Percentiles rank a stretch among this genome's conserved stretches.
Evolutionary conservation across 345 rosid species (phyloP).

Genomic region (Turnera subulata): DNA sequence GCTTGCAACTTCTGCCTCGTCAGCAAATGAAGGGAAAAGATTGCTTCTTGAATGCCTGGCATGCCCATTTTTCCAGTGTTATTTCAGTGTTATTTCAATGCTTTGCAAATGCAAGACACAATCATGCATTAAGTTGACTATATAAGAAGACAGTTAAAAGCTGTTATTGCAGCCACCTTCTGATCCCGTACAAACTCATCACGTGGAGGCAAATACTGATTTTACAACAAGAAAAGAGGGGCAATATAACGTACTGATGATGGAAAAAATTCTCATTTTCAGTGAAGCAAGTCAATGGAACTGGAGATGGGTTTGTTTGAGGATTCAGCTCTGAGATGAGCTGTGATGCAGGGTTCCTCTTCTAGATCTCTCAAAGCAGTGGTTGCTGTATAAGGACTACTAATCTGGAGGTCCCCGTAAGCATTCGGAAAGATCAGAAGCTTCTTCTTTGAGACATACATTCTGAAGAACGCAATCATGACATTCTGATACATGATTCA

Average conservation of each 20-base stretch:
- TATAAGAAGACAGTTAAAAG: conserved; percentile 13
- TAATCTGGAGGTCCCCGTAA: conserved; percentile 45
- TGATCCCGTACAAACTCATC: conserved; percentile 16
- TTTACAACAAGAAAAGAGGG: too few relatives aligned
- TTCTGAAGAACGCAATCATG: conserved; percentile 60
- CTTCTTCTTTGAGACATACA: conserved; percentile 74
- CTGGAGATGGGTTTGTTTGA: conserved; percentile 29
- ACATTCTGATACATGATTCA: conserved; percentile 58
- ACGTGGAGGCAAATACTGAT: neutral
- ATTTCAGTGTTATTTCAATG: too few relatives aligned
- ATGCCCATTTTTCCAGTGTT: too few relatives aligned
- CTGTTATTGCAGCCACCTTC: conserved; percentile 29
- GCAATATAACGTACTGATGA: neutral
- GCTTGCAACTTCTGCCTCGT: too few relatives aligned
- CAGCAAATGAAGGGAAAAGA: too few relatives aligned
- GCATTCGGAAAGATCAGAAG: conserved; percentile 66
- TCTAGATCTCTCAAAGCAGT: conserved; percentile 46
- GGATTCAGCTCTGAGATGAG: conserved; percentile 40
- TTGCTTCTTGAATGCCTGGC: too few relatives aligned
- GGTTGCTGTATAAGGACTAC: conserved; percentile 39
- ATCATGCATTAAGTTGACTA: too few relatives aligned
- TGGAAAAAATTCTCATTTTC: conserved; percentile 14
- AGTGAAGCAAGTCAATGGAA: conserved; percentile 45
- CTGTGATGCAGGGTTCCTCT: conserved; percentile 46
- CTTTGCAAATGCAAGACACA: too few relatives aligned